Percentiles rank a stretch among this genome's conserved stretches.
These are phyloP conservation scores for Flaveria brownii DNA, from an alignment of 129 eudicot genomes.

Conservation along the genomic window DNA sequence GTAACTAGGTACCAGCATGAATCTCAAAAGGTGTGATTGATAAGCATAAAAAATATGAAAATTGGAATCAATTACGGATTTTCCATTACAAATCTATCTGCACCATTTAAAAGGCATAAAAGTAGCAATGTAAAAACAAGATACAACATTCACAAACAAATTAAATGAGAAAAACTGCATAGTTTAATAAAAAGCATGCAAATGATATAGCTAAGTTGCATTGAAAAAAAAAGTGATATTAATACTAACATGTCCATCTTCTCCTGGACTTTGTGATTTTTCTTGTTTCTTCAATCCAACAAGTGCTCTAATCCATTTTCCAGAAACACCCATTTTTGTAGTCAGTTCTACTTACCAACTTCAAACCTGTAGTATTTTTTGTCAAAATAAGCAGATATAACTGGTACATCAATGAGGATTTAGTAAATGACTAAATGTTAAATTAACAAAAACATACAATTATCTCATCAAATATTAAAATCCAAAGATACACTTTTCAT, in stretches of 20 bases:
- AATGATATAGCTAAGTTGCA: constrained; percentile 11
- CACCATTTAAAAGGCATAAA: not conserved
- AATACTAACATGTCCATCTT: constrained; percentile 63
- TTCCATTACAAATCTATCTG: not conserved
- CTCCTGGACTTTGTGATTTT: constrained; percentile 56
- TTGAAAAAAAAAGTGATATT: constrained; percentile 2
- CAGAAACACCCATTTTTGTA: constrained; percentile 74
- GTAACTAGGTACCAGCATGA: not conserved
- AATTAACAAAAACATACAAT: constrained; percentile 6
- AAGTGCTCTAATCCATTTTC: constrained; percentile 78
- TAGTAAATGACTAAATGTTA: not conserved
- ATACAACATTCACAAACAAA: not conserved
- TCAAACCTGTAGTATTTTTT: constrained; percentile 36
- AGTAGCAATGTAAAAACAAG: not conserved
- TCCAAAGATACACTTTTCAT: not conserved
- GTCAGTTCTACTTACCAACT: constrained; percentile 27
- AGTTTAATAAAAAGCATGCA: constrained; percentile 14
- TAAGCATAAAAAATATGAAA: not conserved
- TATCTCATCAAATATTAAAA: not conserved
- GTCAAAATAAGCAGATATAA: not conserved
- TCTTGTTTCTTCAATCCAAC: constrained; percentile 82
- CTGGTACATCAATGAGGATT: not conserved
- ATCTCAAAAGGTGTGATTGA: not conserved
- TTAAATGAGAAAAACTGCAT: not conserved
- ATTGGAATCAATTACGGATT: not conserved